Evolutionary conservation across 768 basidiomycete species (phyloP).

Genomic region (Suillus luteus): DNA sequence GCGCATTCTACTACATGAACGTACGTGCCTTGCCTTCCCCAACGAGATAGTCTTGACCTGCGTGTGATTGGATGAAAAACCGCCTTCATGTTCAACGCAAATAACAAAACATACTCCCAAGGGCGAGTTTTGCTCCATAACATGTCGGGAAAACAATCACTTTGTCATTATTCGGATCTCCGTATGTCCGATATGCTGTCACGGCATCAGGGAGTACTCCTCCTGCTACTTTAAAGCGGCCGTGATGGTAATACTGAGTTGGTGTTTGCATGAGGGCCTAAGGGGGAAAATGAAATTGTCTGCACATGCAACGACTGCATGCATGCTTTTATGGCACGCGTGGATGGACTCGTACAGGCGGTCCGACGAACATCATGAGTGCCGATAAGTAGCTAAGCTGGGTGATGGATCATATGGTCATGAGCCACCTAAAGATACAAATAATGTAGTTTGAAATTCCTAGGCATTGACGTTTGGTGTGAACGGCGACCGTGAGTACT

Average conservation of each 20-base stretch:
- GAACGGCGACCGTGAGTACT: neutral
- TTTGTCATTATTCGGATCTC: conserved; percentile 52
- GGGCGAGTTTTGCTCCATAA: conserved; percentile 50
- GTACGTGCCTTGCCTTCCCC: conserved; percentile 49
- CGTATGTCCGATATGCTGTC: conserved; percentile 59
- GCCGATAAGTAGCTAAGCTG: neutral
- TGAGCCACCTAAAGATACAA: neutral
- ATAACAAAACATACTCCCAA: conserved; percentile 41
- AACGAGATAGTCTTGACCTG: conserved; percentile 49
- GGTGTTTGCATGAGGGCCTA: conserved; percentile 18
- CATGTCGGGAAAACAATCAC: conserved; percentile 56
- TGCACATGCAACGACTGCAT: neutral
- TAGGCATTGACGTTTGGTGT: neutral
- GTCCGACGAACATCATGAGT: neutral
- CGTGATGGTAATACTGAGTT: conserved; percentile 54
- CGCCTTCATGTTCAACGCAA: conserved; percentile 32
- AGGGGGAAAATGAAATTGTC: neutral
- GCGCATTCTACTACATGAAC: neutral
- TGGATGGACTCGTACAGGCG: neutral
- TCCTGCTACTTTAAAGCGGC: conserved; percentile 52
- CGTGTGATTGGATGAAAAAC: conserved; percentile 19
- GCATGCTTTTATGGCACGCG: conserved; percentile 3
- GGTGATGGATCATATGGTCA: neutral
- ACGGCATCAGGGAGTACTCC: conserved; percentile 57
- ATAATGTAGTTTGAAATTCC: neutral